Evolutionary conservation across 164 flowering plant genomes (phyloP), one percentile per base, ranked within the genome.

Genomic region (Liriodendron chinense): DNA sequence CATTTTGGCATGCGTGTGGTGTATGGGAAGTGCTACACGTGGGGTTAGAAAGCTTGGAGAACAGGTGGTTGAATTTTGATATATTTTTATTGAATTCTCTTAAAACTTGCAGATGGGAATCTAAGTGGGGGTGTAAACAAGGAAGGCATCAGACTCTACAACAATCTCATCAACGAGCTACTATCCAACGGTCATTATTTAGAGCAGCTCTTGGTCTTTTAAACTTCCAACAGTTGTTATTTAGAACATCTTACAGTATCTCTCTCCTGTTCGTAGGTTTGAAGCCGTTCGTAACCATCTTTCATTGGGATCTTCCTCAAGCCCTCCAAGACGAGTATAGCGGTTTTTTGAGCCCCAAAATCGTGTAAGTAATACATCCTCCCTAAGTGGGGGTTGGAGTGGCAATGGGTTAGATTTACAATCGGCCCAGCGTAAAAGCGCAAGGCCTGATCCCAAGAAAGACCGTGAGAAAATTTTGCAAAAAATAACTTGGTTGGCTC

Each of bases 241-340:
- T n/a, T 48, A 8, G 3, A 10, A 1, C 6, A 21, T n/a, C 47
- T 48, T 6, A 13, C 22, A 13, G 7, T 56, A 20, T 3, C 6
- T 5, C 16, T 25, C 7, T 9, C 43, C 20, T 18, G 22, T 65
- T 48, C 21, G 57, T 68, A 92, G 94, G 89, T 8, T 61, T 89
- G 62, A 59, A 82, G 63, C 96, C 96, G 2, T 84, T 83, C 76
- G 88, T 86, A 16, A 90, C 94, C 7, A 72, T 92, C 4, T 89
- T 88, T 47, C 96, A 92, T 61, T 89, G 89, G 85, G 96, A 92
- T 77, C 66, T 78, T 62, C 96, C 96, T 1, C 91, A 90, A 78
- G 76, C 83, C n/a, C 80, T 90, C 0, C 82, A 89, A 74, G 89
- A 89, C 23, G 82, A 84, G 50, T 90, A 87, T 70, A 84, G 83